Percentiles rank a stretch among this genome's conserved stretches.
phyloP scores from a whole-genome alignment of 345 rosid genomes.

The Gossypium sturtianum region DNA sequence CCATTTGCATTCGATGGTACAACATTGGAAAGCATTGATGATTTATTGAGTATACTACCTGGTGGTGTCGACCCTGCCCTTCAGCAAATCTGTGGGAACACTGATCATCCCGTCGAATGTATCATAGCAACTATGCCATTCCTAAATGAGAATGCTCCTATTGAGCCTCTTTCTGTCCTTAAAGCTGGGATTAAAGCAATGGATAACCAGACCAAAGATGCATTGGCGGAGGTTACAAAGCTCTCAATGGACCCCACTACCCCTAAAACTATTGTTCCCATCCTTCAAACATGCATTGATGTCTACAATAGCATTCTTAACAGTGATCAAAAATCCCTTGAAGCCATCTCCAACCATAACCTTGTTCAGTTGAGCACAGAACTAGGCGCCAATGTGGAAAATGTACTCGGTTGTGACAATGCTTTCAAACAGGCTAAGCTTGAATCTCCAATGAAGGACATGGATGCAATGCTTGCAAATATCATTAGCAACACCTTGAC shows the following conservation, averaged over 20 bases:
- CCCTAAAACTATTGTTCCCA: neutral
- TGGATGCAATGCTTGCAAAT: constrained; percentile 17
- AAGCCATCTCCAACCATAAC: constrained; percentile 4
- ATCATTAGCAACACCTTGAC: constrained; percentile 24
- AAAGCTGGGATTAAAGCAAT: neutral
- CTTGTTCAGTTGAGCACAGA: constrained; percentile 7
- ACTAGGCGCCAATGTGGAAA: constrained; percentile 12
- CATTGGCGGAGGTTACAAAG: neutral
- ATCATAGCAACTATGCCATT: neutral
- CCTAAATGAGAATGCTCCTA: neutral
- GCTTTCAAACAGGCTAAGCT: constrained; percentile 7
- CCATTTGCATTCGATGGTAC: neutral
- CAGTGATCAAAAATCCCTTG: neutral
- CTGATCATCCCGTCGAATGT: constrained; percentile 12
- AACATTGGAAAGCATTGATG: too few species aligned
- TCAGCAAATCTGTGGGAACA: neutral
- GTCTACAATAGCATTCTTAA: constrained; percentile 14
- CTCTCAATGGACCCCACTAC: neutral
- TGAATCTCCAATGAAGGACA: constrained; percentile 7
- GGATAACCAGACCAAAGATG: neutral
- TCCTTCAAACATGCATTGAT: constrained; percentile 13
- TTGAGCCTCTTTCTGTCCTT: neutral
- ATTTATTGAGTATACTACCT: neutral
- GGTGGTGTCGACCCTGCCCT: neutral
- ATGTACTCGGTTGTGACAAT: constrained; percentile 15